Conservation (phyloP, 179 eudicot species). For the Dionaea muscipula region DNA sequence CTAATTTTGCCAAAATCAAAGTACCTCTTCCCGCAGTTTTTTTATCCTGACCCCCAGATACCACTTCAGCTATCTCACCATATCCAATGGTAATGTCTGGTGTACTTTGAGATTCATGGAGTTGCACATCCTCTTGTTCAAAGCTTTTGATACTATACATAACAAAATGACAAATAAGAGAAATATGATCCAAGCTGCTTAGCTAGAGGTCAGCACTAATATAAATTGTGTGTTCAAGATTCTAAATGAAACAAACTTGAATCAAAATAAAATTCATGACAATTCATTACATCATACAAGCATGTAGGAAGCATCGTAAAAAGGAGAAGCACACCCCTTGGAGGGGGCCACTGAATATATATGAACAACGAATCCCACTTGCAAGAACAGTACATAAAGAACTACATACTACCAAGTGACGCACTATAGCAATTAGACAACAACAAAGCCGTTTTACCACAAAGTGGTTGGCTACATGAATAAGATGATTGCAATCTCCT, state of each 20-base stretch:
- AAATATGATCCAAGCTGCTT: background rate
- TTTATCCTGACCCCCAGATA: constrained; percentile 19
- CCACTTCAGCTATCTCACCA: constrained; percentile 23
- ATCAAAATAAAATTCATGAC: background rate
- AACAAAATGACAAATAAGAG: constrained; percentile 11
- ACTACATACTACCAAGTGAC: no score
- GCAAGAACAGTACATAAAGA: no score
- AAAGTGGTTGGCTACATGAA: no score
- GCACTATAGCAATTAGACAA: no score
- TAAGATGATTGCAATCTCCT: no score
- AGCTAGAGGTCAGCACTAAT: background rate
- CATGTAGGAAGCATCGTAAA: no score
- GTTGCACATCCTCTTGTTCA: constrained; percentile 31
- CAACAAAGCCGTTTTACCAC: no score
- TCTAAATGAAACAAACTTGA: background rate
- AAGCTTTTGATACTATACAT: constrained; percentile 43
- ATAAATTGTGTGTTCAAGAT: no score
- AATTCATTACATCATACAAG: no score
- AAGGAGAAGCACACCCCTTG: no score
- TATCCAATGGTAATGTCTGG: constrained; percentile 20
- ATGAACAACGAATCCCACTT: no score
- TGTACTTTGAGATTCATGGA: constrained; percentile 20
- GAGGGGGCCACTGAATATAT: no score
- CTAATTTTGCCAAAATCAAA: constrained; percentile 52
- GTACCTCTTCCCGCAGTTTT: constrained; percentile 27